Evolutionary conservation across 768 basidiomycete genomes (phyloP), one percentile per base, ranked within the genome.

Genomic region (Chiua virens): DNA sequence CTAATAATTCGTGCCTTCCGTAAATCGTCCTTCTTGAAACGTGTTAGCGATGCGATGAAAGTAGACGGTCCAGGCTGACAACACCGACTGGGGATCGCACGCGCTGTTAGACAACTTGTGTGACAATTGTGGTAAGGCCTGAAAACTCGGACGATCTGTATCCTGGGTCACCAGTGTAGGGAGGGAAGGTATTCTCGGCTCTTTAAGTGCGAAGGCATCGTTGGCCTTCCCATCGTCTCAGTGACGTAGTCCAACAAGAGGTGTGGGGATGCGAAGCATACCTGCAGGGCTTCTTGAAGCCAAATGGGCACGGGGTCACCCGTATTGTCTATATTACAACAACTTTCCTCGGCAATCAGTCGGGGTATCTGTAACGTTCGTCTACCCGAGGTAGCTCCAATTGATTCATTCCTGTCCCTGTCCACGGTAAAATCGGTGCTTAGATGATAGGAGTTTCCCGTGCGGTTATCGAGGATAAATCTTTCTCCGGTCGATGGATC

Each of bases 401-500:
- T 49, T 49, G 49, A 52, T 44, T 23, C 50, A 43, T 54, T 43
- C 38, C 36, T 36, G 34, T 32, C 45, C 38, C 36, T 36, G 34
- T 32, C 48, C 32, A 50, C 44, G 47, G 22, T 28, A 46, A 36
- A 58, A 51, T 36, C 53, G 32, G 54, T 54, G 22, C 57, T 54
- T 53, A 66, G 69, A 27, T 69, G 70, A 65, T 75, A 75, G 8
- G 86, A 89, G 63, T 89, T 82, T 10, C 88, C 87, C 10, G 86
- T 89, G 45, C 81, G 75, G n/a, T 66, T 62, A 61, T 93, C 81
- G 15, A 91, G 69, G n/a, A 79, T 50, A 60, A 83, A 86, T 3
- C 65, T 69, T 62, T 82, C 72, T 14, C 80, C 77, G 5, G 84
- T 87, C 14, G 58, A 66, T n/a, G 81, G 78, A 70, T 92, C 87